These are phyloP conservation scores for Colletotrichum acutatum DNA, from an alignment of 2,329 filamentous ascomycete species.

Conservation along the genomic window DNA sequence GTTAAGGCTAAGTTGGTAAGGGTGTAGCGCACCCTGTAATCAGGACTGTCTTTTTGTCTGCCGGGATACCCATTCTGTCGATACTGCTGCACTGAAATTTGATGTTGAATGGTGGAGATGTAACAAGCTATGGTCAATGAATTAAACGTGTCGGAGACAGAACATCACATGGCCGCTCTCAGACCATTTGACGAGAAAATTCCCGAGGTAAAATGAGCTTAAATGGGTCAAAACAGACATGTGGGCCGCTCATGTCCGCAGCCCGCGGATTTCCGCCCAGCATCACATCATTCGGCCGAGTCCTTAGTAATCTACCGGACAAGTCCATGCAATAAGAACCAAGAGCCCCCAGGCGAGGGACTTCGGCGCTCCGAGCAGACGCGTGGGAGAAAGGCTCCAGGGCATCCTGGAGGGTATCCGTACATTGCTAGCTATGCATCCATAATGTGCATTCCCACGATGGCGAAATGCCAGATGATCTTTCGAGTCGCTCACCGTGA, in stretches of 20 bases:
- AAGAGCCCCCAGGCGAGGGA: too few species aligned
- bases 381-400: too few species aligned
- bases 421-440: too few species aligned
- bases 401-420: too few species aligned
- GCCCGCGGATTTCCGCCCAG: slow-evolving; percentile 12
- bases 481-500: background rate
- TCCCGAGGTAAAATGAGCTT: slow-evolving; percentile 13
- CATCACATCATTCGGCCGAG: background rate
- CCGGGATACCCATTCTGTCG: slow-evolving; percentile 31
- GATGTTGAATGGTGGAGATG: background rate
- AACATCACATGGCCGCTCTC: background rate
- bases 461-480: background rate
- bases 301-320: background rate
- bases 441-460: background rate
- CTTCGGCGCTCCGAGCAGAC: too few species aligned
- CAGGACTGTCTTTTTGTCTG: slow-evolving; percentile 54
- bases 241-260: slow-evolving; percentile 1
- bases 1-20: background rate
- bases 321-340: background rate
- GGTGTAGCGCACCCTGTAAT: slow-evolving; percentile 58
- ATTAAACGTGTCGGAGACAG: background rate
- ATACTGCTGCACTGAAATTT: background rate
- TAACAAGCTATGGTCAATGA: background rate
- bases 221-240: background rate
- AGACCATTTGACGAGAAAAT: background rate